Evolutionary conservation across 805 yeast species (phyloP), one percentile per base, ranked within the genome.

Genomic region (Wickerhamiella musiphila): DNA sequence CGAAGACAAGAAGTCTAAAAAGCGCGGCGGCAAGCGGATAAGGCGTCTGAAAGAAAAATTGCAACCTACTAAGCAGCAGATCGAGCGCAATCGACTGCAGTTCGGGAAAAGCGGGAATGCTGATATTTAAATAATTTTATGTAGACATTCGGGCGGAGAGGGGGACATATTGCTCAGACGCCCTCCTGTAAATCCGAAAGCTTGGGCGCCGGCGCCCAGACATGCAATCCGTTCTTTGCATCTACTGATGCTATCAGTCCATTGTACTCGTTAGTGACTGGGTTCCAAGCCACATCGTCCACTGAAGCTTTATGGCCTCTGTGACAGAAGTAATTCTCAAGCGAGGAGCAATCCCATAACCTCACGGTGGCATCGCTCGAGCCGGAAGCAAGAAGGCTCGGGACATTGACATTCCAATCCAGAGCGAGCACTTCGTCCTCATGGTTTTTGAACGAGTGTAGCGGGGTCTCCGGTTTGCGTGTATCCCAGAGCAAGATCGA

Each of bases 251-350:
- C 73, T 23, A 82, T 40, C 65, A 75, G 61, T 68, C 75, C 68
- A 4, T 70, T 68, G n/a, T n/a, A n/a, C 35, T 70, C 15, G 10
- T 23, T 15, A 7, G 15, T 78, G 36, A 71, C 71, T 0, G 70
- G 66, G 35, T 78, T 77, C 95, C 95, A 84, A 21, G 70, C 65
- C 18, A 82, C 54, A 44, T 83, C 95, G 41, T 76, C 78, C 3
- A 84, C 79, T 3, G 86, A 83, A n/a, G 76, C 58, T 66, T 75
- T 65, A 51, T 84, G 96, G 0, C 95, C 95, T 3, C 73, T 75
- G 53, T 84, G 96, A 3, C 63, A 61, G 47, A 84, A 83, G 6
- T 70, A 28, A 44, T 4, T 44, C 33, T 13, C 22, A 18, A 25
- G 26, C 10, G 17, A 17, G 19, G 39, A 38, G 6, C 42, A 30